Conservation (phyloP, 140 eudicot species). For the Anethum foeniculum region DNA sequence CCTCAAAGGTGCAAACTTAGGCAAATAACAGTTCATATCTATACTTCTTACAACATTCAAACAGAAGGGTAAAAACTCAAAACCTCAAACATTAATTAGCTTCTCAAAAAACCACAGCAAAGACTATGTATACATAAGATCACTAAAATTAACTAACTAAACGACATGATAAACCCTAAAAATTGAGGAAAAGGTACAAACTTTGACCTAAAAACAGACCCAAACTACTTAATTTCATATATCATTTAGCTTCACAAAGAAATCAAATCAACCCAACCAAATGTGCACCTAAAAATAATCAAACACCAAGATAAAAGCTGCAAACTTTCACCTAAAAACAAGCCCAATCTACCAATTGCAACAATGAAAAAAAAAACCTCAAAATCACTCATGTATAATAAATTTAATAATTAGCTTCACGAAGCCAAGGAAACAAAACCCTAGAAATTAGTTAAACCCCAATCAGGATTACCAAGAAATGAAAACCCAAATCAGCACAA, state of each 20-base stretch:
- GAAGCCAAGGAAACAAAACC: not conserved
- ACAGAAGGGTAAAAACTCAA: not conserved
- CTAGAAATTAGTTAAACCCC: not conserved
- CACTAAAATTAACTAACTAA: not conserved
- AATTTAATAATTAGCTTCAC: not conserved
- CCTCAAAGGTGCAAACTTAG: not conserved
- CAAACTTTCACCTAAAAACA: not conserved
- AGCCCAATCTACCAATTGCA: not conserved
- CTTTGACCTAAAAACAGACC: not conserved
- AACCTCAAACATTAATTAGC: not conserved
- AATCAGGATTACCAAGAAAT: not conserved
- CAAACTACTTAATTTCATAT: not conserved
- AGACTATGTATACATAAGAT: not conserved
- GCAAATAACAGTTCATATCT: not conserved
- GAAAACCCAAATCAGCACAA: too few species aligned
- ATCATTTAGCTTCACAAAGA: not conserved
- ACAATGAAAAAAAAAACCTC: not conserved
- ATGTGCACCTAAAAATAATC: not conserved
- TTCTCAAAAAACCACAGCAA: not conserved
- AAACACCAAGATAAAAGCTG: not conserved
- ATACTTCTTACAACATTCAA: conserved; percentile 9
- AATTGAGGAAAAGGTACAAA: not conserved
- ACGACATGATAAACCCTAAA: not conserved
- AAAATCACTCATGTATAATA: not conserved
- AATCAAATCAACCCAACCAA: not conserved